Evolutionary conservation across 2,329 filamentous ascomycete genomes (phyloP).

Genomic region (Penicillium sclerotigenum): DNA sequence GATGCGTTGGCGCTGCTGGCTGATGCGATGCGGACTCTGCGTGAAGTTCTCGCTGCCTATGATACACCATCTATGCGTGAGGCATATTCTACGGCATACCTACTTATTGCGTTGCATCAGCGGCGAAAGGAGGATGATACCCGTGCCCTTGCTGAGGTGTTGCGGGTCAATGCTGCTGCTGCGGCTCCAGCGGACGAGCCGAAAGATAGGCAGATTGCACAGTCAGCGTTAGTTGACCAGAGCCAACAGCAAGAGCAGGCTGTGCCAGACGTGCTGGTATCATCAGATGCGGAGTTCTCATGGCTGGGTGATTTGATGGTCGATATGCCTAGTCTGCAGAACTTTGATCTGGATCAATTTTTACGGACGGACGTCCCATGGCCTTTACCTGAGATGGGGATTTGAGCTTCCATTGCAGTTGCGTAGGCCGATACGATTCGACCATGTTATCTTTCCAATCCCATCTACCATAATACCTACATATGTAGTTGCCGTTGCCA

Average conservation of each 20-base stretch:
- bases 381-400: conserved; percentile 29
- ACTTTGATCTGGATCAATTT: conserved; percentile 47
- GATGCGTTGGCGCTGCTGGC: conserved; percentile 49
- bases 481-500: not conserved
- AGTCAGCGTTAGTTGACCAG: not conserved
- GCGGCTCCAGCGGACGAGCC: conserved; percentile 15
- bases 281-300: conserved; percentile 36
- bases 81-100: conserved; percentile 53
- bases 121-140: conserved; percentile 48
- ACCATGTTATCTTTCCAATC: too few species aligned
- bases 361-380: conserved; percentile 33
- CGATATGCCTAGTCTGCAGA: conserved; percentile 46
- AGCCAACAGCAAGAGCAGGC: not conserved
- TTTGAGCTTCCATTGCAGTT: conserved; percentile 9
- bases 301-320: conserved; percentile 47
- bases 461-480: not conserved
- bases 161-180: conserved; percentile 36
- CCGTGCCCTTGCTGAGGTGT: conserved; percentile 37
- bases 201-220: not conserved
- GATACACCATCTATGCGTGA: conserved; percentile 51
- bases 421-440: too few species aligned
- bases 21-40: conserved; percentile 51
- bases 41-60: conserved; percentile 44
- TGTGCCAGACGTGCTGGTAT: conserved; percentile 23
- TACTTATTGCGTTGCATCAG: conserved; percentile 54